phyloP scores from a whole-genome alignment of 1,284 basidiomycete genomes.

The Hemileia vastatrix region DNA sequence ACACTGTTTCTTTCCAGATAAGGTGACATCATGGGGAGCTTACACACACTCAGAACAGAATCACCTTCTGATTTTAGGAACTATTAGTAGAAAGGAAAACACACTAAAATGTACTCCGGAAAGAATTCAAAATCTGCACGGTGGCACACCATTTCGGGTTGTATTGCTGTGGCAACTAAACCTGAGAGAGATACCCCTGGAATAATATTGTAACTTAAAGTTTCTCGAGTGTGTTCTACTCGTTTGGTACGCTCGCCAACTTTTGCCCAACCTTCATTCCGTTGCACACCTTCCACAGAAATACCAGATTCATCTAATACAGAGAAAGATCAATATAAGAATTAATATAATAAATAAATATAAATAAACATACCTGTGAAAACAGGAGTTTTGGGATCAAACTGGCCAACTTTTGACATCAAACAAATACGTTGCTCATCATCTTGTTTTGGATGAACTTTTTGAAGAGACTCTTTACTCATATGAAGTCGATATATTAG shows the following conservation, averaged over 20 bases:
- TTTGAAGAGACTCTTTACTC: neutral
- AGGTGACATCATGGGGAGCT: neutral
- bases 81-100: neutral
- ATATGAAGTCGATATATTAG: neutral
- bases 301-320: constrained; percentile 8
- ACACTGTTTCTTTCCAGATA: too few relatives aligned
- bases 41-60: neutral
- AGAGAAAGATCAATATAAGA: too few relatives aligned
- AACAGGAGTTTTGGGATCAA: too few relatives aligned
- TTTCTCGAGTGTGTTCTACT: neutral
- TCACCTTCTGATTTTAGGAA: too few relatives aligned
- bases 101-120: neutral
- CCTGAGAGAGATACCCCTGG: neutral
- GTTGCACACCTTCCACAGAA: neutral
- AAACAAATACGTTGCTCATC: neutral
- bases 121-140: neutral
- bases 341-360: too few relatives aligned
- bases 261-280: neutral
- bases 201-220: neutral
- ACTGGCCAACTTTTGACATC: too few relatives aligned
- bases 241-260: neutral
- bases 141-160: neutral
- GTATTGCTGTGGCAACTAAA: neutral
- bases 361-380: too few relatives aligned
- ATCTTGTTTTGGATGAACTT: neutral